Evolutionary conservation across 192 early-diverging fungal genomes (phyloP).

Genomic region (Backusella australiensis): DNA sequence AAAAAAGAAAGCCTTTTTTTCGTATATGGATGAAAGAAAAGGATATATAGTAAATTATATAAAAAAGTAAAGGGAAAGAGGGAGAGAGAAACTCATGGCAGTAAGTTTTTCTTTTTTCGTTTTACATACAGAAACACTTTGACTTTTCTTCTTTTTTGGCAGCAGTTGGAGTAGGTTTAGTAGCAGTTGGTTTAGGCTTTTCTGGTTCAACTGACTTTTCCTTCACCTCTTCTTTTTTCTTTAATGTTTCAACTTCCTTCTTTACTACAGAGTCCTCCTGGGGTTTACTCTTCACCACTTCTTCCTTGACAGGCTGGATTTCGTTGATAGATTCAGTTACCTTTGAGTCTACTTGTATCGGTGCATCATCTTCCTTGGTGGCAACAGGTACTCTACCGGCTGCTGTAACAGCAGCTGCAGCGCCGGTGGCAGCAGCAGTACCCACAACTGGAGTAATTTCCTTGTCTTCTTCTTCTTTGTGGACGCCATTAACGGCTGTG

Average conservation of each 20-base stretch:
- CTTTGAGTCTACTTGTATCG: not conserved
- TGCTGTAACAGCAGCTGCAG: not conserved
- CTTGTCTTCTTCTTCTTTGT: not conserved
- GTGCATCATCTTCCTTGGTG: not conserved
- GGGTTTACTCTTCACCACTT: not conserved
- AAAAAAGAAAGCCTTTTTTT: not conserved
- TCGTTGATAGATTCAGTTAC: not conserved
- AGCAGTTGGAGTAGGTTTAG: not conserved
- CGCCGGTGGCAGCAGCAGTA: not conserved
- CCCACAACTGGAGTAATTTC: not conserved
- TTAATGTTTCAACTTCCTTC: not conserved
- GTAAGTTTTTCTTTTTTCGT: not conserved
- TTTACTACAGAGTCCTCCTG: not conserved
- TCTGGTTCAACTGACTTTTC: not conserved
- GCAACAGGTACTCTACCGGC: not conserved
- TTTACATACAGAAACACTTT: constrained; percentile 2
- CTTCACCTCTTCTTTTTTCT: not conserved
- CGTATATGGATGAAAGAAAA: not conserved
- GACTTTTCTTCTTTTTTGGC: not conserved
- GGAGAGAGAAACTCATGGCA: not conserved
- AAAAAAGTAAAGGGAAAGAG: not conserved
- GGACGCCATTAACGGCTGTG: not conserved
- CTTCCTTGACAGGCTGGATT: not conserved
- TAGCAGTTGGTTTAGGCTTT: not conserved
- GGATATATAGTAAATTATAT: not conserved